A percentile compares a stretch with the other conserved stretches of the same genome.
phyloP scores from a whole-genome alignment of 2,329 filamentous ascomycete species.

The Fusarium humuli region DNA sequence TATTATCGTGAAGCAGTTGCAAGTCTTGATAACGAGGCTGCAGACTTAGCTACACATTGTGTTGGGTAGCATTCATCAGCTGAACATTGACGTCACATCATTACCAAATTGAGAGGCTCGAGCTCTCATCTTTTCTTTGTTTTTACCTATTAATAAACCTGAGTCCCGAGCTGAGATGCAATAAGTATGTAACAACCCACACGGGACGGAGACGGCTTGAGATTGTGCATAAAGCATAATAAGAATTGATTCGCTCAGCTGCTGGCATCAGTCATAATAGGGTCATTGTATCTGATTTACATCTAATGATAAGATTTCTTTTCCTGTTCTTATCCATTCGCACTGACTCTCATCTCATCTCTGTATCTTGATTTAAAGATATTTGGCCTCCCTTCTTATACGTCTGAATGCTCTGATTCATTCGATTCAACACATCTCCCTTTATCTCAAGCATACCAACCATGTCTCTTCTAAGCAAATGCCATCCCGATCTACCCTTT shows the following conservation, averaged over 20 bases:
- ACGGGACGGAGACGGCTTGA: background rate
- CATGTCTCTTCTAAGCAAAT: slow-evolving; percentile 7
- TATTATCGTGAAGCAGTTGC: background rate
- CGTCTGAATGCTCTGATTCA: background rate
- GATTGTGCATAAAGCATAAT: slow-evolving; percentile 13
- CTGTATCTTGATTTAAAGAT: background rate
- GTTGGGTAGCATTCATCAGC: background rate
- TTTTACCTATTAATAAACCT: background rate
- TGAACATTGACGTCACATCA: slow-evolving; percentile 31
- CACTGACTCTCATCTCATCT: background rate
- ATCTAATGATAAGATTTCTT: background rate
- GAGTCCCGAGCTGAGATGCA: slow-evolving; percentile 3
- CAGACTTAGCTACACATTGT: background rate
- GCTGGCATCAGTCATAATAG: background rate
- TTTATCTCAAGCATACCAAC: slow-evolving; percentile 14
- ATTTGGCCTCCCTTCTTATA: background rate
- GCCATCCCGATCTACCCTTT: slow-evolving; percentile 15
- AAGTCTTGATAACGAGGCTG: background rate
- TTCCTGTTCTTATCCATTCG: background rate
- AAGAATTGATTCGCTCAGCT: slow-evolving; percentile 1
- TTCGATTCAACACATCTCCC: background rate
- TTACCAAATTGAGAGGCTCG: background rate
- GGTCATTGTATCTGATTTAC: background rate
- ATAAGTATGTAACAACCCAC: background rate
- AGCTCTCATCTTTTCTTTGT: slow-evolving; percentile 12